Percentiles rank a stretch among this genome's conserved stretches.
These are phyloP conservation scores for Ogataea allantospora DNA, from an alignment of 805 yeast genomes.

Conservation along the genomic window DNA sequence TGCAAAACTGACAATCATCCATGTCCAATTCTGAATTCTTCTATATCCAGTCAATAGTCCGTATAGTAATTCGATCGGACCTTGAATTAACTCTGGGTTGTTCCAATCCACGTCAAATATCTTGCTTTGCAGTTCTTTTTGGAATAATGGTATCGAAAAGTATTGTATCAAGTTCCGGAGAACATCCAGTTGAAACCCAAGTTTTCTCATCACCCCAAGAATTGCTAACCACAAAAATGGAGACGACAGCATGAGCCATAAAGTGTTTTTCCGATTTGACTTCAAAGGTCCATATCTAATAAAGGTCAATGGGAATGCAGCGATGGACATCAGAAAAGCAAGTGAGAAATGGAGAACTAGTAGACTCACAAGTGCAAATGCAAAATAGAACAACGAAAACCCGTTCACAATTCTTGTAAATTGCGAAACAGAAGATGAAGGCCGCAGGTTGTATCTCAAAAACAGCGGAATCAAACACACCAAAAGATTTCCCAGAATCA, in stretches of 20 bases:
- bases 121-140: constrained; percentile 18
- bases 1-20: constrained; percentile 68
- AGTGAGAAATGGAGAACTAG: constrained; percentile 83
- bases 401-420: constrained; percentile 26
- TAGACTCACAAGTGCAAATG: constrained; percentile 68
- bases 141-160: constrained; percentile 19
- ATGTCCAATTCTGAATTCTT: constrained; percentile 79
- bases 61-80: constrained; percentile 42
- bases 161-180: constrained; percentile 33
- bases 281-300: constrained; percentile 39
- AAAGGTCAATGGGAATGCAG: constrained; percentile 74
- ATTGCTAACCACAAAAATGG: constrained; percentile 32
- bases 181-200: constrained; percentile 29
- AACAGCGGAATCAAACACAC: constrained; percentile 18
- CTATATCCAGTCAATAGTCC: constrained; percentile 64
- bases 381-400: constrained; percentile 50
- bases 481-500: constrained; percentile 8
- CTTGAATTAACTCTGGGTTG: constrained; percentile 23
- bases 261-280: constrained; percentile 20
- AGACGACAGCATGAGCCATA: constrained; percentile 30
- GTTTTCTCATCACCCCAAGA: constrained; percentile 25
- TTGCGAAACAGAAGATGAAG: constrained; percentile 18
- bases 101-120: constrained; percentile 17
- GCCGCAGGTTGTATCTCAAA: constrained; percentile 5
- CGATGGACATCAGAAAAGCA: constrained; percentile 66